Evolutionary conservation across 768 basidiomycete species (phyloP), one percentile per base, ranked within the genome.

Genomic region (Phlebiopsis flavidoalba): DNA sequence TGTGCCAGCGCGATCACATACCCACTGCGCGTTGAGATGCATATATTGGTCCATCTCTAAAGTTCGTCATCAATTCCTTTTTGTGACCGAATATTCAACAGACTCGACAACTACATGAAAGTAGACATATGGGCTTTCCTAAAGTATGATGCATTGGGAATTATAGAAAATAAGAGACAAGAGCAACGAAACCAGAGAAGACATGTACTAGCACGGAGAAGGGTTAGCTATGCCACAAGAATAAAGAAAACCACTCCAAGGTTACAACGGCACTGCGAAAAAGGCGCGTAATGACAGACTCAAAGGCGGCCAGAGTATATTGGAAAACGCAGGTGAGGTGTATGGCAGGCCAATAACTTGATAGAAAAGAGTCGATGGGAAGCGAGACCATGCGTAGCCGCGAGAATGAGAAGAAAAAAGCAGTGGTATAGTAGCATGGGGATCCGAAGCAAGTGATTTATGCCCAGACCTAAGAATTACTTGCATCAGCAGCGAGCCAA

Each of bases 391-490:
- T 69, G 59, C 67, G 64, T 47, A 57, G 55, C 52, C 55, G n/a
- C n/a, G 45, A 60, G 62, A 49, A 51, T 47, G 47, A 55, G 47
- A 59, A 35, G n/a, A n/a, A 36, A n/a, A 31, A 61, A 61, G 60
- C 49, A 58, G 40, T 61, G 64, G 64, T 67, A 63, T 60, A 46
- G 46, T 46, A 37, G 40, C 53, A 50, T 19, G 26, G 40, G 43
- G 43, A 24, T 47, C 60, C 46, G 8, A 45, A 46, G 37, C 48
- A 52, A 47, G 37, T 15, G 43, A n/a, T 49, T 84, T 80, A 93
- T 78, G 91, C 91, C 91, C 91, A 93, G 59, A 93, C 91, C 91
- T 93, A 64, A 7, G 24, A 52, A 15, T 15, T 17, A n/a, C 50
- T 11, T 51, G 24, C 1, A n/a, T 53, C 33, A 53, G 52, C 31